Evolutionary conservation across 768 basidiomycete species (phyloP), one percentile per base, ranked within the genome.

Genomic region (Boletus sp.): DNA sequence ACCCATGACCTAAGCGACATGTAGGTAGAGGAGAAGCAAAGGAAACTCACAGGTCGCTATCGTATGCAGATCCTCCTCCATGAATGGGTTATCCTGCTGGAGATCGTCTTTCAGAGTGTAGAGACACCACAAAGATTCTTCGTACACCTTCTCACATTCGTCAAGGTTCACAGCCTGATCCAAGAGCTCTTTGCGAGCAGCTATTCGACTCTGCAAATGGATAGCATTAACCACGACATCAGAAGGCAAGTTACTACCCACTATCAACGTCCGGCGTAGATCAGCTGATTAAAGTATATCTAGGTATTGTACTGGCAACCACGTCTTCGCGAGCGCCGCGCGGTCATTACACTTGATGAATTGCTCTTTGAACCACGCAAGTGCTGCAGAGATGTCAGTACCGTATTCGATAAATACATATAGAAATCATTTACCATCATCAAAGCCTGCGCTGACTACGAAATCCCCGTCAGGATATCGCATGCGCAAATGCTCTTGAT

Each of bases 311-410:
- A 82, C 82, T 6, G 91, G 90, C 14, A 93, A 71, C 90, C 92
- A 93, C 0, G 89, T 90, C 81, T 91, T 92, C 42, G 93, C 89
- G 17, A 90, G 72, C 47, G 92, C 87, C 17, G 92, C 92, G 40
- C 95, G 90, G 56, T 96, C 94, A 66, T 92, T 91, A 67, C 93
- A 96, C 69, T 95, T 94, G 65, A 94, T 85, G 71, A 97, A 99
- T 60, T 94, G 89, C 12, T 88, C 86, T 67, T 90, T 91, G 76
- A 97, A 94, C 95, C 94, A 99, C 51, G 84, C 74, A 37, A 92
- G 75, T 7, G 90, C 91, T 92, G 47, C 29, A 35, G 4, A 54
- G 18, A 7, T 1, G 4, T 59, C 33, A 47, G 56, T 53, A 33
- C 55, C 60, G 14, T 65, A 56, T 50, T 52, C 50, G 48, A 47